A percentile compares a stretch with the other conserved stretches of the same genome.
phyloP scores from a whole-genome alignment of 1,284 basidiomycete genomes.

The Cryptococcus wingfieldii region DNA sequence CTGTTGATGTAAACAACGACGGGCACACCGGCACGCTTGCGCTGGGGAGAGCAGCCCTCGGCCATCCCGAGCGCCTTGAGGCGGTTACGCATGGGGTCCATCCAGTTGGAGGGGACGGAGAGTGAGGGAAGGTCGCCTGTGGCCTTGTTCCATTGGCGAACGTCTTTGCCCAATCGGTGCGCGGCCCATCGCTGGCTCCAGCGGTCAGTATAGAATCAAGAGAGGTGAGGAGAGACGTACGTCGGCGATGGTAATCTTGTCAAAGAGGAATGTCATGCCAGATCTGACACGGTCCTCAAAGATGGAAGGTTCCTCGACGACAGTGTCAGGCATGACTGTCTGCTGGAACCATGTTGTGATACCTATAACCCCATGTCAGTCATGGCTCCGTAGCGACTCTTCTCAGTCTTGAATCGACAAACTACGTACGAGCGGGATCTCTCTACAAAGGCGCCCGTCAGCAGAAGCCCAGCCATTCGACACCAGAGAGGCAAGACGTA shows the following conservation, averaged over 20 bases:
- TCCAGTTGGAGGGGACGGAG: slow-evolving; percentile 18
- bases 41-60: slow-evolving; percentile 11
- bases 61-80: slow-evolving; percentile 14
- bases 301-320: slow-evolving; percentile 23
- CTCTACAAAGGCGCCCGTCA: slow-evolving; percentile 2
- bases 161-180: slow-evolving; percentile 10
- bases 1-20: slow-evolving; percentile 27
- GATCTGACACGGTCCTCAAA: slow-evolving; percentile 22
- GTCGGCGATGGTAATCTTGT: slow-evolving; percentile 27
- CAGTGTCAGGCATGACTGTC: slow-evolving; percentile 24
- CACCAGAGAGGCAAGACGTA: slow-evolving; percentile 7
- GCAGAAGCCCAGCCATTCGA: not conserved
- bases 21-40: slow-evolving; percentile 13
- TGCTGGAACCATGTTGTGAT: slow-evolving; percentile 34
- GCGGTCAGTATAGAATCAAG: not conserved
- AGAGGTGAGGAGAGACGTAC: slow-evolving; percentile 12
- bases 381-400: not conserved
- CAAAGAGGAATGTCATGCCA: slow-evolving; percentile 24
- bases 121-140: slow-evolving; percentile 20
- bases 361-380: slow-evolving; percentile 3
- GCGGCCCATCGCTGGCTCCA: slow-evolving; percentile 21
- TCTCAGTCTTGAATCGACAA: not conserved
- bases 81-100: slow-evolving; percentile 23
- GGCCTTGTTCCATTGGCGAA: slow-evolving; percentile 27
- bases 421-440: slow-evolving; percentile 18